Base-by-base conservation (phyloP, 345 rosid genomes). In the Euphorbia pulcherrima region DNA sequence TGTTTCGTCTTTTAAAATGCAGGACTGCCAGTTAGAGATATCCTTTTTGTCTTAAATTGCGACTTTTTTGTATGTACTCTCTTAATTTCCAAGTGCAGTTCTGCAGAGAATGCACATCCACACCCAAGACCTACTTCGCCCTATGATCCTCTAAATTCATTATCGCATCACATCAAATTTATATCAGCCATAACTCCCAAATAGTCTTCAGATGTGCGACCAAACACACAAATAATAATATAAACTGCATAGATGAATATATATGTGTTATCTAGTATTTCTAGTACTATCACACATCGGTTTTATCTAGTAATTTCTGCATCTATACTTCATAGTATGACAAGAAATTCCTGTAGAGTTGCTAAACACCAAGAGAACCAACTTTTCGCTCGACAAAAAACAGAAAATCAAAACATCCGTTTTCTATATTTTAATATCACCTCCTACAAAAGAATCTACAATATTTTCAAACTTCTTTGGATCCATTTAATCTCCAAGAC, bases 141-240 rank as follows among this genome's bases (percentile, higher is more conserved):
- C 55, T 47, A 46, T 1, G 28, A 35, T 8, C 12, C 52, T 69
- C 40, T 26, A 62, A 60, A 61, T 40, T 48, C 59, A 67, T 48
- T 50, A 67, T 67, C 33, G n/a, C 55, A 64, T 41, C 37, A 62
- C 24, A 10, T 16, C 12, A 26, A 37, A 18, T 8, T 29, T 9
- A 26, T n/a, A 40, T 8, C 50, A 21, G 8, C 6, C n/a, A n/a
- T n/a, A 24, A 12, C 47, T 21, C 17, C 23, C 35, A 40, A 29
- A 17, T n/a, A 27, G 18, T 62, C 54, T 53, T 56, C 28, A 39
- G 54, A 24, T 20, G 16, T n/a, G 11, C n/a, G n/a, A 28, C 35
- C 62, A 40, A 5, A 37, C 37, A 10, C 48, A 23, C 37, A 62
- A 18, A 27, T 18, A 51, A 18, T 35, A 13, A 24, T 44, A 44